Percentiles rank a stretch among this genome's conserved stretches.
Conservation (phyloP, 2,329 filamentous ascomycete species). For the Trichophyton mentagrophytes region DNA sequence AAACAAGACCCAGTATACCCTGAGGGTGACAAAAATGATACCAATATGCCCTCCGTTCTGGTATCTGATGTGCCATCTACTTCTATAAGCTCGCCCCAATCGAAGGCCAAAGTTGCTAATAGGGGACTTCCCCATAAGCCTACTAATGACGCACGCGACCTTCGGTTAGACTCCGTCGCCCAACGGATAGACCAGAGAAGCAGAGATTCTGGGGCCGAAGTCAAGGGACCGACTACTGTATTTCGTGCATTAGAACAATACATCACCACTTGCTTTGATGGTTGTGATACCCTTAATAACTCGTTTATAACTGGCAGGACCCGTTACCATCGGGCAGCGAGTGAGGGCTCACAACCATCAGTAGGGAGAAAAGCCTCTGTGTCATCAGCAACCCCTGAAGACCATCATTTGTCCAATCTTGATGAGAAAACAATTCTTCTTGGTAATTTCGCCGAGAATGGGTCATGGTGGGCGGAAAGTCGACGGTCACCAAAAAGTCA, state of each 20-base stretch:
- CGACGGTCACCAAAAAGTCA: slow-evolving; percentile 27
- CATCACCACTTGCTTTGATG: slow-evolving; percentile 54
- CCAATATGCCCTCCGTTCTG: neutral
- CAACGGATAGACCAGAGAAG: neutral
- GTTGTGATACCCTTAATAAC: slow-evolving; percentile 58
- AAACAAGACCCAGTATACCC: neutral
- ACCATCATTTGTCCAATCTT: slow-evolving; percentile 44
- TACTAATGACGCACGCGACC: neutral
- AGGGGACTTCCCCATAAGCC: neutral
- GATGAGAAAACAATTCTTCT: slow-evolving; percentile 64
- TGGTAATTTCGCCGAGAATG: slow-evolving; percentile 68
- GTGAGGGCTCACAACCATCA: slow-evolving; percentile 31
- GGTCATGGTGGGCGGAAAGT: slow-evolving; percentile 65
- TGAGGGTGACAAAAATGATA: neutral
- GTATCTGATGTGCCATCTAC: neutral
- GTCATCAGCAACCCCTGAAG: neutral
- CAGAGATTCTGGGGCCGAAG: slow-evolving; percentile 6
- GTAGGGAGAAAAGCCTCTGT: neutral
- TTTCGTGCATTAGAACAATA: slow-evolving; percentile 72
- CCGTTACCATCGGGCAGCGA: slow-evolving; percentile 27
- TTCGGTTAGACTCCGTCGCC: neutral
- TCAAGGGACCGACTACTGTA: slow-evolving; percentile 29
- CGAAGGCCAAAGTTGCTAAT: neutral
- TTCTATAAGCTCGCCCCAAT: neutral
- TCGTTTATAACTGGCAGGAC: slow-evolving; percentile 53